Conservation (phyloP, 2,329 filamentous ascomycete species). For the Ophiocordyceps sinensis region DNA sequence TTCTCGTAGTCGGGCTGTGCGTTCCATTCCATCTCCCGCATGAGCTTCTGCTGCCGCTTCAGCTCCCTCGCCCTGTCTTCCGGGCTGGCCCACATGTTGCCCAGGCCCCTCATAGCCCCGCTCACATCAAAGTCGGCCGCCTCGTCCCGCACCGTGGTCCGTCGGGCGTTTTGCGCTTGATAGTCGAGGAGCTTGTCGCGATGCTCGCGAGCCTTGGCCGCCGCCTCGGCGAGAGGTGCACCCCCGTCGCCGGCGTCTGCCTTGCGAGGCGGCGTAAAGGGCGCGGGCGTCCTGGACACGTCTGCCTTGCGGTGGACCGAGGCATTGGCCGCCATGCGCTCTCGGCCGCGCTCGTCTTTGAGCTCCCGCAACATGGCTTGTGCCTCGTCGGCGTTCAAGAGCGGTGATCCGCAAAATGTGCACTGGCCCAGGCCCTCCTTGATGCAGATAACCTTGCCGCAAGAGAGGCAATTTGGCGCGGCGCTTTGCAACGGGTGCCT, state of each 20-base stretch:
- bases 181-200: constrained; percentile 68
- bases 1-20: constrained; percentile 80
- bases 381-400: constrained; percentile 60
- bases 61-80: constrained; percentile 70
- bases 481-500: constrained; percentile 81
- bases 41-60: constrained; percentile 70
- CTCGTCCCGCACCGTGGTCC: constrained; percentile 79
- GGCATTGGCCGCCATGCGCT: constrained; percentile 73
- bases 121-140: constrained; percentile 48
- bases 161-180: constrained; percentile 70
- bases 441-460: constrained; percentile 89
- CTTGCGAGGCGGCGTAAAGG: constrained; percentile 38
- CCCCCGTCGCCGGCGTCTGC: constrained; percentile 11
- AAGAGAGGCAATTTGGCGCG: constrained; percentile 82
- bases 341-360: constrained; percentile 70
- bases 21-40: constrained; percentile 79
- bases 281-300: constrained; percentile 42
- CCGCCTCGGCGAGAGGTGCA: constrained; percentile 36
- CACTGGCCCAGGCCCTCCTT: constrained; percentile 90
- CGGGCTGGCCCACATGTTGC: constrained; percentile 66
- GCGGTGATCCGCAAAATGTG: constrained; percentile 68
- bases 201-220: constrained; percentile 59
- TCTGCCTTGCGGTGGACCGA: constrained; percentile 52
- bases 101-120: constrained; percentile 27
- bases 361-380: constrained; percentile 76